Evolutionary conservation across 2,329 filamentous ascomycete genomes (phyloP), one percentile per base, ranked within the genome.

Genomic region (Emmonsia crescens): DNA sequence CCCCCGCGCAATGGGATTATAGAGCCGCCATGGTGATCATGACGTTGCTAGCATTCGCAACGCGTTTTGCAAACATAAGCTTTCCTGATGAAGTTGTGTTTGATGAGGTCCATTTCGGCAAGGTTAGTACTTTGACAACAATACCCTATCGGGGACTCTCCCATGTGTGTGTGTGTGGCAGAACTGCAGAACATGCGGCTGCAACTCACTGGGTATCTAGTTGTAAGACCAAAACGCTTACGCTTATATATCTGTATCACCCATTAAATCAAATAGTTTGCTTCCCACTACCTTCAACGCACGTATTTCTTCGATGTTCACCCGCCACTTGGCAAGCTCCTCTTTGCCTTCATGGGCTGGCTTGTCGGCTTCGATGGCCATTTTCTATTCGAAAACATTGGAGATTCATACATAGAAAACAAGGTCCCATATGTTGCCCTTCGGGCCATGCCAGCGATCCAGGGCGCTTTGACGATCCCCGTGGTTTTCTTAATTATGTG

Each of bases 221-320:
- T 48, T 19, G 0, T 56, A 21, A 38, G 6, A 40, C 9, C 2
- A 5, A 5, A 29, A 42, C 10, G 36, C 36, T 3, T 9, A 8
- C 36, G 36, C 29, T 52, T 16, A 52, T 33, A 31, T n/a, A n/a
- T 16, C 49, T 57, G 29, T 52, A 21, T 31, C 54, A 16, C n/a
- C 24, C n/a, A n/a, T n/a, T n/a, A n/a, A n/a, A 42, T 27, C 27
- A 9, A n/a, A 51, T 68, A 80, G 78, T 80, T 80, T 64, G 78
- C 78, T 66, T 85, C 83, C 14, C 85, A 87, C 75, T 99, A 99
- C 75, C 87, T 99, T 69, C 88, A 96, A 79, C 88, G 91, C 70
- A 96, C 91, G 65, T 99, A 97, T 81, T 99, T 99, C 83, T 99
- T 99, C 85, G 94, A 99, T 79, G 94, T 99, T 61, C 94, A 99